These are phyloP conservation scores for Lactarius deliciosus DNA, from an alignment of 768 basidiomycete species.

Conservation along the genomic window DNA sequence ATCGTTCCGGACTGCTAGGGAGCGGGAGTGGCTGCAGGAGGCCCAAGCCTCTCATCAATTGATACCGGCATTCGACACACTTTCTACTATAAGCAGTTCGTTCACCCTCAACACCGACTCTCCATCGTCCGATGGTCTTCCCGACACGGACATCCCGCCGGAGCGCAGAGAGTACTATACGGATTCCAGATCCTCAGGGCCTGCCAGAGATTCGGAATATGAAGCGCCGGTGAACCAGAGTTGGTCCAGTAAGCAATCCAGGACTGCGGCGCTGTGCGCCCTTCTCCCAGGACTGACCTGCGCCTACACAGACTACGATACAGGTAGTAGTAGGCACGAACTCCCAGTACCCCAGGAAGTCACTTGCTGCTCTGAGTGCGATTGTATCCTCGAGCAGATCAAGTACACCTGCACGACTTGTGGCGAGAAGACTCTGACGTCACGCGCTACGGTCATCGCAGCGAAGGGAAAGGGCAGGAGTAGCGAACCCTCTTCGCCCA, in stretches of 20 bases:
- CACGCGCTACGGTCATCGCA: constrained; percentile 26
- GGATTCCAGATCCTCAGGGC: constrained; percentile 4
- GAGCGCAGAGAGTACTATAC: constrained; percentile 15
- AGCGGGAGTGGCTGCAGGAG: constrained; percentile 15
- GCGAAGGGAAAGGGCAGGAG: constrained; percentile 54
- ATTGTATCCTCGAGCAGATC: constrained; percentile 66
- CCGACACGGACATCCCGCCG: constrained; percentile 2
- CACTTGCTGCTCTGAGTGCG: constrained; percentile 85
- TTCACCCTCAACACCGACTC: constrained; percentile 25
- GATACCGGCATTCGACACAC: neutral
- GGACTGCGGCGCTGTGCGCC: neutral
- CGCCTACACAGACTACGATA: constrained; percentile 8
- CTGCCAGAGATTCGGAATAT: constrained; percentile 16
- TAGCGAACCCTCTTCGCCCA: constrained; percentile 35
- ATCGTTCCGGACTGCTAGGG: neutral
- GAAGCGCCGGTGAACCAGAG: constrained; percentile 5
- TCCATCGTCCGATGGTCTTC: constrained; percentile 14
- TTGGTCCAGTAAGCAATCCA: constrained; percentile 10
- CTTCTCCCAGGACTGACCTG: constrained; percentile 2
- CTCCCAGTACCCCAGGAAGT: constrained; percentile 58
- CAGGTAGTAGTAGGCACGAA: constrained; percentile 42
- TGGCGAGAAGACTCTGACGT: constrained; percentile 64
- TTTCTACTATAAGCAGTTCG: constrained; percentile 17
- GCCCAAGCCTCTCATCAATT: constrained; percentile 1
- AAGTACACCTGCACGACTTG: constrained; percentile 90